Evolutionary conservation across 331 rosid species (phyloP).

Genomic region (Malus hybrid): DNA sequence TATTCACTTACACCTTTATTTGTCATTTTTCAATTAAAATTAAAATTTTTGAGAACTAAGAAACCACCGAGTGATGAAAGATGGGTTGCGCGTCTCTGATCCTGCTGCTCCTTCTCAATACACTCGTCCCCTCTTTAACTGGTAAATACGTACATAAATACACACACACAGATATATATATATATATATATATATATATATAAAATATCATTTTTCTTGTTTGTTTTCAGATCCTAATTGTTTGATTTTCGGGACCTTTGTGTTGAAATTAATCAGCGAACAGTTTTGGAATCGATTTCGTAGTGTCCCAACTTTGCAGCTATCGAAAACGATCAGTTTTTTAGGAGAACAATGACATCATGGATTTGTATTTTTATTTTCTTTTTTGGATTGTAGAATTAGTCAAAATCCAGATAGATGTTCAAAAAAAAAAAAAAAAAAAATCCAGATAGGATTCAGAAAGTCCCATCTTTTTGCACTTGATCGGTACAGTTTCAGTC

Average conservation of each 20-base stretch:
- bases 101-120: slow-evolving; percentile 37
- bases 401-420: no score
- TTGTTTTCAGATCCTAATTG: not conserved
- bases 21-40: not conserved
- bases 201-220: not conserved
- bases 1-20: no score
- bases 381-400: no score
- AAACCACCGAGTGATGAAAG: slow-evolving; percentile 2
- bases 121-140: slow-evolving; percentile 32
- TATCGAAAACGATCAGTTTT: no score
- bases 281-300: not conserved
- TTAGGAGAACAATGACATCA: no score
- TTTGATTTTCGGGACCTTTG: not conserved
- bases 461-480: not conserved
- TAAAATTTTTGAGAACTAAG: not conserved
- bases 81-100: slow-evolving; percentile 37
- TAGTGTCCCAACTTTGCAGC: not conserved
- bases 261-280: not conserved
- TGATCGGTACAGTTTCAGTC: not conserved
- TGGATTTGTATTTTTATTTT: no score
- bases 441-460: no score
- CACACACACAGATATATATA: no score
- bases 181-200: no score
- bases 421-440: no score
- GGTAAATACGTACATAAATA: slow-evolving; percentile 20